A percentile compares a stretch with the other conserved stretches of the same genome.
These are phyloP conservation scores for Botrytis deweyae DNA, from an alignment of 2,329 filamentous ascomycete species.

Conservation along the genomic window DNA sequence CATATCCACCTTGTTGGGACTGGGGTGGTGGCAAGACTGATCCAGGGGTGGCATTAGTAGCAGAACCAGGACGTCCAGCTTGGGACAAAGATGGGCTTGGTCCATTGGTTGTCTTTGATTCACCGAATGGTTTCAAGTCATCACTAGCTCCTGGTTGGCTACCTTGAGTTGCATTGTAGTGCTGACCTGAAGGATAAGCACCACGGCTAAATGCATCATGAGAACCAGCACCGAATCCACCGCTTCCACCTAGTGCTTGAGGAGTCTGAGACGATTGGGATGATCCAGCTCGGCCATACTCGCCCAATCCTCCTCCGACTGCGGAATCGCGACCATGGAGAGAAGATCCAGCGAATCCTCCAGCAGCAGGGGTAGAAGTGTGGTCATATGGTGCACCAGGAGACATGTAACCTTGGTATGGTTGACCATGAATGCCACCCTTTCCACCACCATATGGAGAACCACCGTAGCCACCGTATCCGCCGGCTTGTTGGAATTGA, in stretches of 20 bases:
- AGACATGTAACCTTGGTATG: conserved; percentile 41
- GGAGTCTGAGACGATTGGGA: conserved; percentile 39
- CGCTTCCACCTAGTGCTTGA: conserved; percentile 38
- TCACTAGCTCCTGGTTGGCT: conserved; percentile 37
- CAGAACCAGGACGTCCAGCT: conserved; percentile 40
- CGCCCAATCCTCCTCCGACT: conserved; percentile 38
- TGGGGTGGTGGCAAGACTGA: conserved; percentile 40
- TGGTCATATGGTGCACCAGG: conserved; percentile 40
- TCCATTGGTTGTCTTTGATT: conserved; percentile 40
- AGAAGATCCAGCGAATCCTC: conserved; percentile 37
- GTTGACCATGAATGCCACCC: conserved; percentile 39
- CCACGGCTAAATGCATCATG: conserved; percentile 41
- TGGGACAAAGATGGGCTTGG: conserved; percentile 41
- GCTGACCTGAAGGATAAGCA: conserved; percentile 40
- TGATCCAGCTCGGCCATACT: conserved; percentile 40
- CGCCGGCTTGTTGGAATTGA: conserved; percentile 47
- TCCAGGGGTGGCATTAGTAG: conserved; percentile 39
- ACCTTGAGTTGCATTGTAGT: conserved; percentile 37
- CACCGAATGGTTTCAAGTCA: conserved; percentile 42
- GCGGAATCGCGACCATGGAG: conserved; percentile 41
- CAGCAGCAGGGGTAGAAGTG: conserved; percentile 39
- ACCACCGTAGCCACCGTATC: conserved; percentile 40
- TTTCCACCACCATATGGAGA: conserved; percentile 39
- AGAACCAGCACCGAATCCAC: conserved; percentile 35
- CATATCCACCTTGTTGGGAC: conserved; percentile 39